Conservation (phyloP, 78 protist genomes). For the Neovahlkampfia damariscottae region DNA sequence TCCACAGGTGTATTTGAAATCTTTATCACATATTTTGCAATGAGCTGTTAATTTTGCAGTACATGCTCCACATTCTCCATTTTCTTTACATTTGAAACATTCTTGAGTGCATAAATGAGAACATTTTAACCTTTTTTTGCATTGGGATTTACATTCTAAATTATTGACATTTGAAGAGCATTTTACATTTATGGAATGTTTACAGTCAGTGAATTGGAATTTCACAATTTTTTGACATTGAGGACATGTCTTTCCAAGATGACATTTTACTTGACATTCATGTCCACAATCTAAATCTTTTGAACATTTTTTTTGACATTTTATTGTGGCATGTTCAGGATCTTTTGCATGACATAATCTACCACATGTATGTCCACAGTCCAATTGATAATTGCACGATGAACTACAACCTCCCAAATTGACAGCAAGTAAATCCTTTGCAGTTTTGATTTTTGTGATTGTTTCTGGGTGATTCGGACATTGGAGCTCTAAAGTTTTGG, state of each 20-base stretch:
- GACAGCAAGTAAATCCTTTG: neutral
- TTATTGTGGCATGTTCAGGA: too few relatives aligned
- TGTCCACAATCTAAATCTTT: neutral
- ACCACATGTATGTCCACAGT: conserved; percentile 2
- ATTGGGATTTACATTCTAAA: too few relatives aligned
- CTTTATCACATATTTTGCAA: neutral
- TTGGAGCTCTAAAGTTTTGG: neutral
- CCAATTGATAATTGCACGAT: neutral
- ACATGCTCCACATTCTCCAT: neutral
- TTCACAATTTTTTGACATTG: neutral
- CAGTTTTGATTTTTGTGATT: neutral
- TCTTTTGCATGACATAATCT: too few relatives aligned
- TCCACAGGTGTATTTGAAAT: neutral
- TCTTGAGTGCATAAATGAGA: neutral
- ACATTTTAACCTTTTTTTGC: too few relatives aligned
- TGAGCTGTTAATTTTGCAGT: neutral
- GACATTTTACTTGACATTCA: neutral
- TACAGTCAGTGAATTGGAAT: neutral
- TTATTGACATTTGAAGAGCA: neutral
- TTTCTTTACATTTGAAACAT: neutral
- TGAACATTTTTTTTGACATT: neutral
- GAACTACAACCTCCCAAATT: neutral
- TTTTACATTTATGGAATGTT: neutral
- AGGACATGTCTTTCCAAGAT: neutral
- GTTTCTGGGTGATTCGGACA: neutral